Conservation (phyloP, 1,284 basidiomycete genomes). For the Gymnopus androsaceus region DNA sequence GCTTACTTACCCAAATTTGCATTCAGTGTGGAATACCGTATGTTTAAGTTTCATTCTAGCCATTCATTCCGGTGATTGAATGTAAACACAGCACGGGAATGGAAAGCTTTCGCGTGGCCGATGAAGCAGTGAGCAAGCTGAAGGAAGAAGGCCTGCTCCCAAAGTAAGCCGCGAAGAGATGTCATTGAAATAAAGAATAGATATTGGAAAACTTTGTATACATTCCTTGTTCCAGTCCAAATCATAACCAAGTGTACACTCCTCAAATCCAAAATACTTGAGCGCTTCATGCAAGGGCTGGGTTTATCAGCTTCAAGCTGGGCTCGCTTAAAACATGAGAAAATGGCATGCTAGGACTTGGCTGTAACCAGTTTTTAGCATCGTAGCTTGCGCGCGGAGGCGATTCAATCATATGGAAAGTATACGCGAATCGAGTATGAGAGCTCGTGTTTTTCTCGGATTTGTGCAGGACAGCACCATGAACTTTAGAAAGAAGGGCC, state of each 20-base stretch:
- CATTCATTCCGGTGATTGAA: not conserved
- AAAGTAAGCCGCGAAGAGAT: not conserved
- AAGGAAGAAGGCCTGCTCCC: conserved; percentile 33
- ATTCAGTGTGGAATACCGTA: conserved; percentile 34
- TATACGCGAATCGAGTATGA: conserved; percentile 86
- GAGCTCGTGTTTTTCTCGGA: conserved; percentile 77
- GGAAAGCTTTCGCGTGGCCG: conserved; percentile 40
- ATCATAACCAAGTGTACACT: not conserved
- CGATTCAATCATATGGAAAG: conserved; percentile 90
- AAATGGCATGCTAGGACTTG: conserved; percentile 81
- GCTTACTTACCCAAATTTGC: not conserved
- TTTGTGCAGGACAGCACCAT: conserved; percentile 88
- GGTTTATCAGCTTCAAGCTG: conserved; percentile 17
- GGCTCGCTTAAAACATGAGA: conserved; percentile 58
- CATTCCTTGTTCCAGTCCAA: not conserved
- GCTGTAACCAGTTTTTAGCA: conserved; percentile 88
- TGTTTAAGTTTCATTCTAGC: not conserved
- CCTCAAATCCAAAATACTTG: not conserved
- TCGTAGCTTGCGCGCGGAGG: conserved; percentile 68
- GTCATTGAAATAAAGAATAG: conserved; percentile 3
- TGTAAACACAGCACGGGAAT: conserved; percentile 32
- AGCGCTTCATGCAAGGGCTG: conserved; percentile 9
- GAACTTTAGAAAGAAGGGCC: no score
- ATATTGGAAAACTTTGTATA: not conserved
- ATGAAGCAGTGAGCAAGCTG: conserved; percentile 37